phyloP scores from a whole-genome alignment of 108 stramenopile species.

The Stephanodiscus minutulus region DNA sequence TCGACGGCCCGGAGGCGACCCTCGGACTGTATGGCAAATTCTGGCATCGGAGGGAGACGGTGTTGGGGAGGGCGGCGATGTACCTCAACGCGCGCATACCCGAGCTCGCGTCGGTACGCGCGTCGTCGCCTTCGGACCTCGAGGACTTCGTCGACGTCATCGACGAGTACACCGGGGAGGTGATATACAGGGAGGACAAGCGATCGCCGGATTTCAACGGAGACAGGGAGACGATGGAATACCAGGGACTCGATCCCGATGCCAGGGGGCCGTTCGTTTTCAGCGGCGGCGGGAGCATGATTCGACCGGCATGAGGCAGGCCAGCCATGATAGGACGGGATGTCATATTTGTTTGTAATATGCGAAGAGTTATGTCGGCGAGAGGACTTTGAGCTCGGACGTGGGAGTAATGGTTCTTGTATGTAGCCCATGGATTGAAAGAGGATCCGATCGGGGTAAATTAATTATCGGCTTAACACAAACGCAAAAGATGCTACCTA shows the following conservation, averaged over 20 bases:
- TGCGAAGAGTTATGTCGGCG: too few species aligned
- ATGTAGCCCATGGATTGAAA: too few species aligned
- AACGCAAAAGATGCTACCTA: too few species aligned
- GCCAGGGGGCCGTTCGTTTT: constrained; percentile 70
- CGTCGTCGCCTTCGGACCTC: constrained; percentile 56
- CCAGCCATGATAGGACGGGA: too few species aligned
- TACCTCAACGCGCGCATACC: constrained; percentile 80
- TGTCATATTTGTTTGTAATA: too few species aligned
- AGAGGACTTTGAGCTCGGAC: too few species aligned
- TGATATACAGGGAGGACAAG: constrained; percentile 57
- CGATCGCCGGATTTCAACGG: constrained; percentile 68
- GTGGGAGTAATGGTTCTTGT: too few species aligned
- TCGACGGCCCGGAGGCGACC: constrained; percentile 67
- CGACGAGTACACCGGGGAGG: constrained; percentile 74
- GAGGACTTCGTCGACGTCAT: constrained; percentile 69
- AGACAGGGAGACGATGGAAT: constrained; percentile 82
- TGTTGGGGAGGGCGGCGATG: constrained; percentile 80
- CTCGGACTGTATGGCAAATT: constrained; percentile 59
- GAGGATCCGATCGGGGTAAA: too few species aligned
- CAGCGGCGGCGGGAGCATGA: constrained; percentile 40
- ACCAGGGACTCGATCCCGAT: constrained; percentile 84
- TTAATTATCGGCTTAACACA: too few species aligned
- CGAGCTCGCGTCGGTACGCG: constrained; percentile 64
- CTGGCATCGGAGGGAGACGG: constrained; percentile 75
- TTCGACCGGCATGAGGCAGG: constrained; percentile 32